Evolutionary conservation across 1,139 yeast genomes (phyloP).

Genomic region (Candida mesenterica): DNA sequence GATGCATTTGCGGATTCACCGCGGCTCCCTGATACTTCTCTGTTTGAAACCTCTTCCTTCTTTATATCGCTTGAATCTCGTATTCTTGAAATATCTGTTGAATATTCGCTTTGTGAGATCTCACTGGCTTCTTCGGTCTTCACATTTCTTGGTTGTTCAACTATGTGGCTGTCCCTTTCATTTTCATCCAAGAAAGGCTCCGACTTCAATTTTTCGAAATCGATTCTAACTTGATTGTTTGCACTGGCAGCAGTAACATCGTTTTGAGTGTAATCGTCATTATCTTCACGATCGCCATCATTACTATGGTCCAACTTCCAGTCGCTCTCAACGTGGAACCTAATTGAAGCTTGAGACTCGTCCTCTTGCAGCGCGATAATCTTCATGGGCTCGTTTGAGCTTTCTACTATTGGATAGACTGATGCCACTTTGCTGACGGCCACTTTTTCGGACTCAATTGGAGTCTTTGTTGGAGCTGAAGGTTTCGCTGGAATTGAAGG

Average conservation of each 20-base stretch:
- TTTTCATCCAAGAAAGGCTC: conserved; percentile 5
- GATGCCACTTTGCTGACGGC: too few species aligned
- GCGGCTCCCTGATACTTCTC: neutral
- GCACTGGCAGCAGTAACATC: conserved; percentile 11
- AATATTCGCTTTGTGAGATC: neutral
- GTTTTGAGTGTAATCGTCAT: conserved; percentile 18
- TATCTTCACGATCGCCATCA: conserved; percentile 46
- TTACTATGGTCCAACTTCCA: conserved; percentile 45
- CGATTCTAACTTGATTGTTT: conserved; percentile 9
- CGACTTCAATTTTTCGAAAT: conserved; percentile 14
- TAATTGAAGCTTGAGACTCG: conserved; percentile 23
- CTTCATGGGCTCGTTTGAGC: conserved; percentile 3
- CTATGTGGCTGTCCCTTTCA: too few species aligned
- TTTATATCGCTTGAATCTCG: neutral
- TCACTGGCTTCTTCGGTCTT: neutral
- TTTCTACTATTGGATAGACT: conserved; percentile 5
- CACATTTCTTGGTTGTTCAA: too few species aligned
- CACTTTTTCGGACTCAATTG: too few species aligned
- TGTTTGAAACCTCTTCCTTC: neutral
- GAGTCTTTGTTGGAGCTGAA: too few species aligned
- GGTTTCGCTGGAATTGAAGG: too few species aligned
- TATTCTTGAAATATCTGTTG: too few species aligned
- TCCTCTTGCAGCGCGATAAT: conserved; percentile 10
- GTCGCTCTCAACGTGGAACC: conserved; percentile 37
- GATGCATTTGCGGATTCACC: neutral